Base-by-base conservation (phyloP, 352 stramenopile species). In the Heterotrichella gracilis region DNA sequence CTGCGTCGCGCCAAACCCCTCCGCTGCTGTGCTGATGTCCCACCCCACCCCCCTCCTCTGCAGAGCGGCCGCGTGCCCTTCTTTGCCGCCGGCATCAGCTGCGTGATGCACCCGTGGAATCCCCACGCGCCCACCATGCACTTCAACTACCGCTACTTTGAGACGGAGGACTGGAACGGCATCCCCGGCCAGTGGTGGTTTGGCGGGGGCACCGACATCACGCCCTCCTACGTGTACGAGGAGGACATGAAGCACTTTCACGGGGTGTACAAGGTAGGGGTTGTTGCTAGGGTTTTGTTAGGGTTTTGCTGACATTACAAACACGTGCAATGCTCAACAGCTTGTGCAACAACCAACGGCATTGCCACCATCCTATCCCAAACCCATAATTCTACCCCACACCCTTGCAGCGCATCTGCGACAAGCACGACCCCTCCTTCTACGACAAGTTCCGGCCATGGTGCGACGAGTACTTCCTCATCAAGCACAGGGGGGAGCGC, bases 101-200 rank as follows among this genome's bases (percentile, higher is more conserved):
- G 91, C 64, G 92, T 98, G 20, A 95, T 98, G 84, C 89, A 97
- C 73, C 70, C 70, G 1, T 1, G 22, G 1, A 72, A 72, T 25
- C 70, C 69, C 1, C 24, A 70, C 1, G 88, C 84, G 69, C 87
- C 89, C n/a, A 96, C 87, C 14, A 94, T 95, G 79, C 89, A 96
- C 77, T 80, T 94, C 25, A 96, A 96, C 79, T 95, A 94, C 78
- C 84, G 92, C 21, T 96, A 95, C 80, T 98, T 98, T 78, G 89
- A 98, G 74, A 90, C 93, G 9, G 80, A 85, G 63, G 70, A 70
- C 32, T 17, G n/a, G n/a, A 41, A 72, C 19, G 25, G 25, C 42
- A 24, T 9, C 17, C 84, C 77, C 0, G 82, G 82, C 0, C 76
- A 85, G 19, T 84, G 84, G 25, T 96, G 87, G 88, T 95, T 95